Evolutionary conservation across 2,329 filamentous ascomycete genomes (phyloP).

Genomic region (Colletotrichum endophyticum): DNA sequence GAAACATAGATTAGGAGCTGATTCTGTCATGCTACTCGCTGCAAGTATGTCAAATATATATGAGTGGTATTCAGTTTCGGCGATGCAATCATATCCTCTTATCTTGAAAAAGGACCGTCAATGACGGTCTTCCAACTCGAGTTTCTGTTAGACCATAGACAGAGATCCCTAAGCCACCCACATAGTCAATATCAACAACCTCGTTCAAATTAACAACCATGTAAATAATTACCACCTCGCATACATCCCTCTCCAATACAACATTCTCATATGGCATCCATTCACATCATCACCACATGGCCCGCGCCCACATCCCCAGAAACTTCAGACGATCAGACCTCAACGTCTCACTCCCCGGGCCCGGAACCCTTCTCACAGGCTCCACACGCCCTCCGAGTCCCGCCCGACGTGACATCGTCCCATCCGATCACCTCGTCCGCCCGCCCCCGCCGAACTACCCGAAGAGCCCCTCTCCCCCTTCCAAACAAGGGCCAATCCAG

Average conservation of each 20-base stretch:
- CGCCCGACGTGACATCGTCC: conserved; percentile 9
- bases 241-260: neutral
- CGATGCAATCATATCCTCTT: neutral
- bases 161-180: neutral
- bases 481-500: neutral
- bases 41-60: neutral
- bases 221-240: neutral
- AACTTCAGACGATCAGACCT: neutral
- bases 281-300: neutral
- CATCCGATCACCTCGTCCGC: neutral
- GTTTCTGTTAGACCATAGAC: neutral
- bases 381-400: neutral
- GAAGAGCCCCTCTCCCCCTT: neutral
- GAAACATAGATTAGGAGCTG: neutral
- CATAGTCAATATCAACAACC: too few relatives aligned
- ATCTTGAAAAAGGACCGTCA: neutral
- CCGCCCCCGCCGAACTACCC: neutral
- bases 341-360: neutral
- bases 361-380: neutral
- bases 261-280: neutral
- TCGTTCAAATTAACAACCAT: neutral
- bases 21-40: neutral
- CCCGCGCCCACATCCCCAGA: neutral
- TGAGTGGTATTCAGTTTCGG: neutral
- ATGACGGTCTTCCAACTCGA: neutral